These are phyloP conservation scores for Trichoderma afroharzianum DNA, from an alignment of 2,329 filamentous ascomycete species.

Conservation along the genomic window DNA sequence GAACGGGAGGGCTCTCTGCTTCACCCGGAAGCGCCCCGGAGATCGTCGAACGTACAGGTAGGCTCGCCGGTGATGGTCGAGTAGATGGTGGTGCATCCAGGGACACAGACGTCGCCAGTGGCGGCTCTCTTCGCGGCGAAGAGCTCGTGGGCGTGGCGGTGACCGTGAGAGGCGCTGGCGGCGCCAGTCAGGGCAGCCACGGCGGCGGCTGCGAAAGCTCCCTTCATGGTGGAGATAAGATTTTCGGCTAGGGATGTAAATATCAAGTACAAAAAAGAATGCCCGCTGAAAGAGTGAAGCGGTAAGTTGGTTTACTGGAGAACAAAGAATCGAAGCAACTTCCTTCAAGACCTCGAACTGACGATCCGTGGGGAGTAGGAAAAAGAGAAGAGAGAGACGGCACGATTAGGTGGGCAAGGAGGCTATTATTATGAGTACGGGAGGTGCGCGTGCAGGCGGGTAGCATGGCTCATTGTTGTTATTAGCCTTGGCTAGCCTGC, in stretches of 20 bases:
- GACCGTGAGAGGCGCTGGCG: conserved; percentile 54
- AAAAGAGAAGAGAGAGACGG: conserved; percentile 33
- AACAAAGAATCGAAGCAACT: conserved; percentile 44
- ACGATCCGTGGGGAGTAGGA: conserved; percentile 40
- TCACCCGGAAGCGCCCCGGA: neutral
- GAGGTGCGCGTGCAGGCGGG: conserved; percentile 18
- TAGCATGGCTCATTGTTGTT: conserved; percentile 15
- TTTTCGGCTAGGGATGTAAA: conserved; percentile 12
- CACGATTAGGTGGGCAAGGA: conserved; percentile 37
- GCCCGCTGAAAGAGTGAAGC: conserved; percentile 90
- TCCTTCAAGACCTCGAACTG: conserved; percentile 51
- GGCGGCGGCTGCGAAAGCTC: conserved; percentile 61
- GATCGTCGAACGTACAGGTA: conserved; percentile 49
- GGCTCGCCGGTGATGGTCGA: conserved; percentile 65
- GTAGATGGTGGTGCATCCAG: conserved; percentile 70
- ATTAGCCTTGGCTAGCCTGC: conserved; percentile 1
- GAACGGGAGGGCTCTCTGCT: neutral
- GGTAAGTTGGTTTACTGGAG: conserved; percentile 49
- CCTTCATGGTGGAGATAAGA: conserved; percentile 65
- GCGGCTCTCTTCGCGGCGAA: conserved; percentile 49
- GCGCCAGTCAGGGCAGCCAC: conserved; percentile 56
- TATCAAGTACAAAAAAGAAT: conserved; percentile 47
- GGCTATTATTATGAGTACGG: conserved; percentile 35
- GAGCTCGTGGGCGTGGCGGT: conserved; percentile 62
- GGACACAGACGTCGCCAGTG: conserved; percentile 48